Base-by-base conservation (phyloP, 441 rosid species). In the Erodium trifolium region DNA sequence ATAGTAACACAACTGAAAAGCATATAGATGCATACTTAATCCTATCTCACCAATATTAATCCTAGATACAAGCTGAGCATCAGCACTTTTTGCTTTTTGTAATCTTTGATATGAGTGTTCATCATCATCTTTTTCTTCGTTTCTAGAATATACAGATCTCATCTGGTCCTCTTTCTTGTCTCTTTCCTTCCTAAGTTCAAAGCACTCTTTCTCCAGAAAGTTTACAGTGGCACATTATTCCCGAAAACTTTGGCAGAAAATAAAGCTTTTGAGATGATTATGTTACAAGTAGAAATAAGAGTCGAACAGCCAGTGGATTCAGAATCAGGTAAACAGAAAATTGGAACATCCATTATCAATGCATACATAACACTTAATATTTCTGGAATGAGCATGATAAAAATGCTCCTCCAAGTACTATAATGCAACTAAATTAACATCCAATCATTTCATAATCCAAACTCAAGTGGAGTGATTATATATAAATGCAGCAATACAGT, bases 201-300 rank as follows among this genome's bases (percentile, higher is more conserved):
- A 78, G 74, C 87, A 83, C 68, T 88, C 85, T 18, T 73, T 78
- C 65, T 90, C 94, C 98, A 90, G 80, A 66, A 76, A 77, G 65
- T 35, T 49, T 29, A 70, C 4, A 16, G 66, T 39, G 19, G 34
- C 27, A 51, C 10, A 72, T 34, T 29, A 65, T 31, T 39, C n/a
- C 29, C 7, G 65, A 65, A 2, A 19, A 41, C 35, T 14, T 63
- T 14, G 17, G 49, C 9, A 14, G 4, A n/a, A n/a, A 13, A 12
- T 3, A 35, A 11, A 62, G 31, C 9, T 65, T 59, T 43, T 37
- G 11, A 62, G 49, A 66, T 10, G 19, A 17, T 2, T n/a, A 8
- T n/a, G 16, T 49, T 49, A 49, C 27, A 66, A 14, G 14, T n/a
- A 66, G 31, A 8, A 12, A 39, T 6, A 37, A 6, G 31, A 37